Evolutionary conservation across 139 green algal species (phyloP).

Genomic region (Spirogloea muscicola): DNA sequence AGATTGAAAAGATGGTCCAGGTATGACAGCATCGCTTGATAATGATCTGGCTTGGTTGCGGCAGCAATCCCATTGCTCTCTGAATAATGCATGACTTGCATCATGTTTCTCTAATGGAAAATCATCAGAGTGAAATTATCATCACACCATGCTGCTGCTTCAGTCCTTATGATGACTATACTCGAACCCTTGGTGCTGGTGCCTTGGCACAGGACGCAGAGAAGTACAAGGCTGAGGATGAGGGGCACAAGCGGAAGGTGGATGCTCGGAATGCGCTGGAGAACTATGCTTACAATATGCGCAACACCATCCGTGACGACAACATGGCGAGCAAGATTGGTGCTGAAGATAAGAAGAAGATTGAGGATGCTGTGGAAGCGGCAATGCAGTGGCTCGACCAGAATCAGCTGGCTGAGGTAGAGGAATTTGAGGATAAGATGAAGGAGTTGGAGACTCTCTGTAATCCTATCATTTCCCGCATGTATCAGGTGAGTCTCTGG

Average conservation of each 20-base stretch:
- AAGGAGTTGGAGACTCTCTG: conserved; percentile 92
- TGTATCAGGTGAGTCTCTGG: conserved; percentile 53
- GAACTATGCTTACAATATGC: conserved; percentile 86
- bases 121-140: no score
- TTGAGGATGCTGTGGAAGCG: conserved; percentile 76
- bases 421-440: conserved; percentile 95
- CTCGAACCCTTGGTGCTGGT: no score
- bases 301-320: conserved; percentile 89
- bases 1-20: conserved; percentile 98
- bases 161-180: no score
- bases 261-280: conserved; percentile 95
- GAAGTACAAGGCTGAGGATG: conserved; percentile 98
- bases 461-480: conserved; percentile 84
- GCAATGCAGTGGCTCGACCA: conserved; percentile 87
- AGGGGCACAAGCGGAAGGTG: conserved; percentile 82
- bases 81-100: no score
- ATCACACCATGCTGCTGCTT: no score
- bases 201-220: conserved; percentile 77
- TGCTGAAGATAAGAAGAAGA: conserved; percentile 76
- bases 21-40: no score
- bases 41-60: conserved; percentile 42
- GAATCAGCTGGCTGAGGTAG: conserved; percentile 45
- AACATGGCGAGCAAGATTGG: conserved; percentile 76
- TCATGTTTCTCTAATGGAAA: no score
- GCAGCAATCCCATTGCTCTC: no score